A percentile compares a stretch with the other conserved stretches of the same genome.
These are phyloP conservation scores for Nidularia pulvinata DNA, from an alignment of 768 basidiomycete species.

Conservation along the genomic window DNA sequence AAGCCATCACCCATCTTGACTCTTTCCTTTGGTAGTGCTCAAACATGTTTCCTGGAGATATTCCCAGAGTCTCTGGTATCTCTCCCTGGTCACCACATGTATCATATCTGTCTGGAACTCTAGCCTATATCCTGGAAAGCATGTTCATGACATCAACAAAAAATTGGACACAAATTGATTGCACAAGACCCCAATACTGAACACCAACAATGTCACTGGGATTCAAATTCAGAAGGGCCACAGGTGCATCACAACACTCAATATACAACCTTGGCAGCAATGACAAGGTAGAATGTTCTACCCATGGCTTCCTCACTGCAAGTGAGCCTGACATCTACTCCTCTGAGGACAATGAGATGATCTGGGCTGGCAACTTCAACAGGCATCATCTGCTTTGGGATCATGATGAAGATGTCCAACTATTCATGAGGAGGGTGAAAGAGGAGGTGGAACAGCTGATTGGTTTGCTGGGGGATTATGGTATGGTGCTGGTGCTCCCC, in stretches of 20 bases:
- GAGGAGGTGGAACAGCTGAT: conserved; percentile 19
- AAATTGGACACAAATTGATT: conserved; percentile 12
- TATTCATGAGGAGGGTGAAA: conserved; percentile 26
- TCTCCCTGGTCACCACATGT: too few species aligned
- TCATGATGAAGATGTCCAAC: conserved; percentile 18
- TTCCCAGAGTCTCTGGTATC: too few species aligned
- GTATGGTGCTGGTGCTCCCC: conserved; percentile 31
- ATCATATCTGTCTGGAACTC: too few species aligned
- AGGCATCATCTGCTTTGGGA: conserved; percentile 41
- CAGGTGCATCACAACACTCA: conserved; percentile 13
- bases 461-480: conserved; percentile 13
- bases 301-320: neutral
- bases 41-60: too few species aligned
- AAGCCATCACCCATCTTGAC: too few species aligned
- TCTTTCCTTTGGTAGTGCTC: too few species aligned
- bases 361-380: conserved; percentile 39
- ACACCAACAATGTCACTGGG: conserved; percentile 13
- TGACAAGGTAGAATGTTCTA: neutral
- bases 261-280: conserved; percentile 14
- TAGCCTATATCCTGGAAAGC: too few species aligned
- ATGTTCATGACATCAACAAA: neutral
- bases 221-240: neutral
- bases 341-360: neutral
- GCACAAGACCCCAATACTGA: conserved; percentile 12
- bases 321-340: neutral